Percentiles rank a stretch among this genome's conserved stretches.
These are phyloP conservation scores for Hypocreales sp. DNA, from an alignment of 2,329 filamentous ascomycete genomes.

Conservation along the genomic window DNA sequence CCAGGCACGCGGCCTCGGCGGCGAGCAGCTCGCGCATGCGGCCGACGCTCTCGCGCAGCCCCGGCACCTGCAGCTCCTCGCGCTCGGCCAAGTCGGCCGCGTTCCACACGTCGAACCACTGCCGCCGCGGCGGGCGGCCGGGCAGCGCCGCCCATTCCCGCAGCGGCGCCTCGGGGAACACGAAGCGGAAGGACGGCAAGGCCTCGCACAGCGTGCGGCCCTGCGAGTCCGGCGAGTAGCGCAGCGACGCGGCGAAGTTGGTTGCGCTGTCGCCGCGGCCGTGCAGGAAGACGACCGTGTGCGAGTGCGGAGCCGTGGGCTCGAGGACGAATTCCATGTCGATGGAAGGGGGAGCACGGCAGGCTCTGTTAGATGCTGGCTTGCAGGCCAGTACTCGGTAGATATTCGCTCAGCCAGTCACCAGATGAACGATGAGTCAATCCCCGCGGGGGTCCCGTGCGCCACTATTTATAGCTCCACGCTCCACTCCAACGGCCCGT, in stretches of 20 bases:
- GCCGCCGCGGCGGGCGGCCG: conserved; percentile 12
- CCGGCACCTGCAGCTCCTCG: conserved; percentile 25
- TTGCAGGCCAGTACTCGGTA: too few species aligned
- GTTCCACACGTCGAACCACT: conserved; percentile 38
- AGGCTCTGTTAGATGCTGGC: too few species aligned
- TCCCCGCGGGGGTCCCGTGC: too few species aligned
- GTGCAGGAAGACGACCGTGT: conserved; percentile 30
- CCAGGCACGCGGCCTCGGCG: conserved; percentile 18
- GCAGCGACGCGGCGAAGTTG: conserved; percentile 16
- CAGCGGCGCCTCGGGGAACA: conserved; percentile 28
- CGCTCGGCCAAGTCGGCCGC: conserved; percentile 20
- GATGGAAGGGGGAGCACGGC: too few species aligned
- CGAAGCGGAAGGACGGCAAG: conserved; percentile 31
- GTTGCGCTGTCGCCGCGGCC: conserved; percentile 24
- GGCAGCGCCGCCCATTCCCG: conserved; percentile 10
- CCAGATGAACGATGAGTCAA: too few species aligned
- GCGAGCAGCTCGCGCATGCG: conserved; percentile 16
- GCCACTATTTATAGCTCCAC: too few species aligned
- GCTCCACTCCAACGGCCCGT: too few species aligned
- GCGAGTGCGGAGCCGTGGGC: conserved; percentile 14
- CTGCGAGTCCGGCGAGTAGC: conserved; percentile 14
- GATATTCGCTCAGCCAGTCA: too few species aligned
- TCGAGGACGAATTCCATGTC: conserved; percentile 5
- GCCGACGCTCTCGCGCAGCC: conserved; percentile 21
- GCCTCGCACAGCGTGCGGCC: conserved; percentile 18